These are phyloP conservation scores for Graphilbum ipis-grandicollis DNA, from an alignment of 2,329 filamentous ascomycete species.

Conservation along the genomic window DNA sequence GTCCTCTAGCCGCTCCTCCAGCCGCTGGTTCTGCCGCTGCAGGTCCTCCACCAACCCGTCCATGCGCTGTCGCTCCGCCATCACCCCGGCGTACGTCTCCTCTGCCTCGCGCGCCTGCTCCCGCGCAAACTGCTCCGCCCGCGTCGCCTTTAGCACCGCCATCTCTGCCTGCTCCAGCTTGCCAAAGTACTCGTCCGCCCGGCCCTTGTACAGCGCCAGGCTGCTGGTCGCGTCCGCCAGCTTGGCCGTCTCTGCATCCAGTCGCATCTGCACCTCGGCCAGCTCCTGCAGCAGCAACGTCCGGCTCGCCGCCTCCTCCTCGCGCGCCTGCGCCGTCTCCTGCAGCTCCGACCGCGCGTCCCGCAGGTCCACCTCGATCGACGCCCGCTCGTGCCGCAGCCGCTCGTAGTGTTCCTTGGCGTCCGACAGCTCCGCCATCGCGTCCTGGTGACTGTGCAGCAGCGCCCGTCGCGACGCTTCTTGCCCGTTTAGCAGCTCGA, in stretches of 20 bases:
- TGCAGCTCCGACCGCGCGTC: slow-evolving; percentile 70
- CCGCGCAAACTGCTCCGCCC: slow-evolving; percentile 89
- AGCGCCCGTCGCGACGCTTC: slow-evolving; percentile 74
- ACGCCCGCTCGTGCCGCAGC: slow-evolving; percentile 63
- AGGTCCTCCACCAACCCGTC: slow-evolving; percentile 76
- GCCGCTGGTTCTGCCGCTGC: slow-evolving; percentile 72
- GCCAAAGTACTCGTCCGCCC: slow-evolving; percentile 90
- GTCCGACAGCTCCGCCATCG: slow-evolving; percentile 69
- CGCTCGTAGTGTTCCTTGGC: slow-evolving; percentile 78
- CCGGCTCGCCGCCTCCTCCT: slow-evolving; percentile 77
- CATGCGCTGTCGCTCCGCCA: slow-evolving; percentile 84
- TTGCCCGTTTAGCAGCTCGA: slow-evolving; percentile 82
- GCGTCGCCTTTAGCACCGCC: slow-evolving; percentile 75
- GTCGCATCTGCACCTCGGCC: slow-evolving; percentile 78
- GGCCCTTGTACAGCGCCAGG: slow-evolving; percentile 74
- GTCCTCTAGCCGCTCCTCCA: slow-evolving; percentile 85
- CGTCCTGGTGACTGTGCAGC: slow-evolving; percentile 70
- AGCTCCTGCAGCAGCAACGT: slow-evolving; percentile 83
- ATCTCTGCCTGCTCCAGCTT: slow-evolving; percentile 97
- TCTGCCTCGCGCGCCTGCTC: slow-evolving; percentile 80
- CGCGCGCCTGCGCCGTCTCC: slow-evolving; percentile 59
- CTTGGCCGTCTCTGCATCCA: slow-evolving; percentile 78
- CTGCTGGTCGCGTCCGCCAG: slow-evolving; percentile 70
- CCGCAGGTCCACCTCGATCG: slow-evolving; percentile 70
- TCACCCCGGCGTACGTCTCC: slow-evolving; percentile 74